These are phyloP conservation scores for Penicillium waksmanii DNA, from an alignment of 495 filamentous ascomycete genomes.

Conservation along the genomic window DNA sequence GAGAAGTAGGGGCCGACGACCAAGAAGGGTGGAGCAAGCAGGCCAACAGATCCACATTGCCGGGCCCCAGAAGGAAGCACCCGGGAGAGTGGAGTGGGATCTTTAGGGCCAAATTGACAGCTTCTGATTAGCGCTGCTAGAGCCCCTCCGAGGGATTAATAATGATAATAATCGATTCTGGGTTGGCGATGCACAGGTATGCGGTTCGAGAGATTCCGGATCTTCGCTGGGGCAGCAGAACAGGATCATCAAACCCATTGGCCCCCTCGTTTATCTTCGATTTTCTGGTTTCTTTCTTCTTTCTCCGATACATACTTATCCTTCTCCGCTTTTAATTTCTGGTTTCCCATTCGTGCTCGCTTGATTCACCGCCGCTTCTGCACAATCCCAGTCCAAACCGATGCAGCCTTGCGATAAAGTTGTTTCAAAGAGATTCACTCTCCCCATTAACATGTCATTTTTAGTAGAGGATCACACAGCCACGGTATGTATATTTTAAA, in stretches of 20 bases:
- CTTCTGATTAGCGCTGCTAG: slow-evolving; percentile 21
- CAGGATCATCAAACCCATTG: slow-evolving; percentile 3
- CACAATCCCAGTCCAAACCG: not conserved
- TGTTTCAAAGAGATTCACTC: not conserved
- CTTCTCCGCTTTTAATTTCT: not conserved
- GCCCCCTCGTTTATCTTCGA: not conserved
- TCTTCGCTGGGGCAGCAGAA: not conserved
- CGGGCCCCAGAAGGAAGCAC: not conserved
- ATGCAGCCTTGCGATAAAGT: slow-evolving; percentile 5
- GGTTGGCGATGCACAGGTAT: slow-evolving; percentile 1
- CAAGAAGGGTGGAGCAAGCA: not conserved
- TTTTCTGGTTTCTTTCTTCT: not conserved
- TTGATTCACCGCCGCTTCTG: not conserved
- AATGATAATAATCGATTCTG: not conserved
- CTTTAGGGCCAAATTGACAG: slow-evolving; percentile 14
- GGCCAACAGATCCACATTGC: not conserved
- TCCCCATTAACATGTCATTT: no score
- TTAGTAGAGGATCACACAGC: no score
- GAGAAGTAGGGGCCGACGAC: slow-evolving; percentile 2
- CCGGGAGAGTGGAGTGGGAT: slow-evolving; percentile 5
- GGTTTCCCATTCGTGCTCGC: not conserved
- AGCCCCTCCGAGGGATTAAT: not conserved
- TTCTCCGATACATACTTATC: not conserved
- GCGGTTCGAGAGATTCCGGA: slow-evolving; percentile 1
- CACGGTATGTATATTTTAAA: no score